These are phyloP conservation scores for Colletotrichum falcatum DNA, from an alignment of 2,329 filamentous ascomycete genomes.

Conservation along the genomic window DNA sequence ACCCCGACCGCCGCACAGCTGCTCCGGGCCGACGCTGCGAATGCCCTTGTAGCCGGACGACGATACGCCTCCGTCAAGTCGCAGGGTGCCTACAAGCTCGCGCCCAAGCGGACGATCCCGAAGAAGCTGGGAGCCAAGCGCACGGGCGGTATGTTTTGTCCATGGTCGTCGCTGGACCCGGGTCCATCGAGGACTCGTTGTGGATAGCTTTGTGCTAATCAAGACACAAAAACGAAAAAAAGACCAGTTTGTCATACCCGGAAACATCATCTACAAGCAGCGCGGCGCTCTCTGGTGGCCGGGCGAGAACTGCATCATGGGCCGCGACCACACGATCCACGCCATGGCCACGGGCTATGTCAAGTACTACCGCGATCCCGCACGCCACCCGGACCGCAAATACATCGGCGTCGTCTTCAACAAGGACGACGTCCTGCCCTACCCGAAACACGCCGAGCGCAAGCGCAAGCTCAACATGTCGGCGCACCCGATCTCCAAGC, in stretches of 20 bases:
- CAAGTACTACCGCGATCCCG: conserved; percentile 93
- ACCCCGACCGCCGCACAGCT: conserved; percentile 23
- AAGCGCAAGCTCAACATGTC: conserved; percentile 82
- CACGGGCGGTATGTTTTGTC: conserved; percentile 77
- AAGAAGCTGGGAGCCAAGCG: conserved; percentile 97
- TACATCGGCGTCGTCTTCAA: conserved; percentile 96
- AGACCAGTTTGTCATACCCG: conserved; percentile 94
- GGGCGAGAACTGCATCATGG: conserved; percentile 95
- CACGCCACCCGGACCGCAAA: conserved; percentile 84
- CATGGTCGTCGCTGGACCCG: too few relatives aligned
- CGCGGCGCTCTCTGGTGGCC: conserved; percentile 94
- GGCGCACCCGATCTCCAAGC: conserved; percentile 59
- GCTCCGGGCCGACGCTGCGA: conserved; percentile 44
- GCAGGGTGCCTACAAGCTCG: conserved; percentile 76
- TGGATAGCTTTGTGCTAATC: conserved; percentile 25
- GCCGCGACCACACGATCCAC: conserved; percentile 96
- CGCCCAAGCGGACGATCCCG: conserved; percentile 68
- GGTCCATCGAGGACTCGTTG: not conserved
- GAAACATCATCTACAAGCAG: conserved; percentile 98
- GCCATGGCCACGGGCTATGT: conserved; percentile 89
- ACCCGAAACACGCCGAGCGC: conserved; percentile 78
- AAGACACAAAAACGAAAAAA: conserved; percentile 61
- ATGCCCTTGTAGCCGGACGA: conserved; percentile 60
- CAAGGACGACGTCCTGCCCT: conserved; percentile 83
- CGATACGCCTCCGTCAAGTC: conserved; percentile 71